These are phyloP conservation scores for Ceratocystis colombiana DNA, from an alignment of 2,329 filamentous ascomycete species.

Conservation along the genomic window DNA sequence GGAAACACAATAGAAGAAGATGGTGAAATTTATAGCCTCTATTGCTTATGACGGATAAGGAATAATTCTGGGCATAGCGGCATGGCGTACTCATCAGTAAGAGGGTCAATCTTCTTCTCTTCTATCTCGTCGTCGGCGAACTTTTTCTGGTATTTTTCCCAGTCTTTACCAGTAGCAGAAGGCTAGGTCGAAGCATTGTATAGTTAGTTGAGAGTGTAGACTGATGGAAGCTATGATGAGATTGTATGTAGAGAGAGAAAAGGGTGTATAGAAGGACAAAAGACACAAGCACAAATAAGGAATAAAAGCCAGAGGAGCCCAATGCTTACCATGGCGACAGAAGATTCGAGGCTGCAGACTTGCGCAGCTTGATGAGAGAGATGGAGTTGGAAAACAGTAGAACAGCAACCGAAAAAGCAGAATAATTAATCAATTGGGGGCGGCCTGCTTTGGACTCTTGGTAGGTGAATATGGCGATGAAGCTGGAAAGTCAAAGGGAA, in stretches of 20 bases:
- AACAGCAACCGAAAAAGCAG: background rate
- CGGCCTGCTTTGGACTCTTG: background rate
- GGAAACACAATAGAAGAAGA: no score
- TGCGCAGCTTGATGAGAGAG: constrained; percentile 4
- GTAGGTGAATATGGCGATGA: background rate
- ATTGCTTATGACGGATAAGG: no score
- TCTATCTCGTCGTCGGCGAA: constrained; percentile 94
- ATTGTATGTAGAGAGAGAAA: background rate
- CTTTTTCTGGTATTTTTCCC: constrained; percentile 98
- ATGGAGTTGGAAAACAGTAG: background rate
- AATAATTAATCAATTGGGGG: constrained; percentile 4
- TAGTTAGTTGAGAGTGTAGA: no score
- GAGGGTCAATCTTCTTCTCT: constrained; percentile 98
- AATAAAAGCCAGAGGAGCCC: no score
- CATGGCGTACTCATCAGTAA: constrained; percentile 70
- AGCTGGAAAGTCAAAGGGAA: background rate
- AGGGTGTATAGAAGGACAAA: background rate
- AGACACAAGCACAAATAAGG: background rate
- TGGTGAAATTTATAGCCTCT: no score
- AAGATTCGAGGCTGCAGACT: constrained; percentile 15
- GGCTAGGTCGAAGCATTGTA: constrained; percentile 45
- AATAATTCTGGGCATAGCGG: no score
- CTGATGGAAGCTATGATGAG: background rate
- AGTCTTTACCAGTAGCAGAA: constrained; percentile 84
- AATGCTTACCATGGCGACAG: constrained; percentile 18